Base-by-base conservation (phyloP, 164 flowering plant genomes). In the Umbilicus rupestris region DNA sequence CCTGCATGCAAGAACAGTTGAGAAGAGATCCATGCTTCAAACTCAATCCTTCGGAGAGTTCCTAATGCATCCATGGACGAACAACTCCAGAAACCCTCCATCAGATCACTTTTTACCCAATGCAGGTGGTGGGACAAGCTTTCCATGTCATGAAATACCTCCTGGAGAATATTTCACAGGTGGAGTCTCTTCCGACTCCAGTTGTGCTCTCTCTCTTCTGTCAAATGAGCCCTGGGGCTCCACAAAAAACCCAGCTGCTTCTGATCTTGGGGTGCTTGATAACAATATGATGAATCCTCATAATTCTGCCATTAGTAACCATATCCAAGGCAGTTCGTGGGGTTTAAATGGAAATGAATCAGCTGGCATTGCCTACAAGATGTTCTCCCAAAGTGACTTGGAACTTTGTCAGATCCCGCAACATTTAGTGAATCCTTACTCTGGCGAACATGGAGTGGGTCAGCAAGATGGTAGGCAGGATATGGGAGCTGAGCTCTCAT, bases 131-230 rank as follows among this genome's bases (percentile, higher is more conserved):
- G 79, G 83, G 73, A 67, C 79, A 17, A 57, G 73, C 47, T 78
- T 78, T 58, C 62, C 84, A 19, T 58, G 78, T 80, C 66, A 80
- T 7, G 74, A 78, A 62, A 71, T 77, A 72, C 78, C 86, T 74
- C 63, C 83, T 0, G 81, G 78, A 58, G 90, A 81, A 73, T 78
- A 82, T 81, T 78, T 72, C 62, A 62, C 80, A 4, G 87, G 85
- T 76, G 85, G 79, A 55, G 60, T 26, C 60, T 11, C 60, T 65
- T 49, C 87, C 2, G 85, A 85, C 86, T 85, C 96, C 22, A 73
- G 77, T 80, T 75, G 98, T 92, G 98, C 96, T 92, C 98, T 89
- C 96, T 88, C 98, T 92, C 98, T 92, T 92, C 98, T 92, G 96
- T 88, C 98, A 88, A 81, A 75, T 72, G 85, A 84, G 69, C 78